Conservation (phyloP, 768 basidiomycete genomes). For the Boletus rubescentipes region DNA sequence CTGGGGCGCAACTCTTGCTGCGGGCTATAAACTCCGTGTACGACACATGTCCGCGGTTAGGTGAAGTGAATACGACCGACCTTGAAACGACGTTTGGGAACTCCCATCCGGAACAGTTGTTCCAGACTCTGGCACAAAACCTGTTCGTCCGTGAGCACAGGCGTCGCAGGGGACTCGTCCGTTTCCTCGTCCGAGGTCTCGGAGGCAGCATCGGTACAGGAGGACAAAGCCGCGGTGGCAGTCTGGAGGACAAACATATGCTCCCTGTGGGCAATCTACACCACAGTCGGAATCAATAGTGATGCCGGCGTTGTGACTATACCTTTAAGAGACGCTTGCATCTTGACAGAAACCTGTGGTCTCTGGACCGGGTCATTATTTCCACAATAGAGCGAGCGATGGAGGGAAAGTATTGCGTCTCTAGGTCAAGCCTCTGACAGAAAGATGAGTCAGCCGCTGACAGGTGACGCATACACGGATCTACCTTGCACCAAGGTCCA, state of each 20-base stretch:
- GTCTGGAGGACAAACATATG: slow-evolving; percentile 28
- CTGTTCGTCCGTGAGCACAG: slow-evolving; percentile 34
- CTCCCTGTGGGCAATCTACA: slow-evolving; percentile 24
- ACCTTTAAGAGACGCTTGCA: slow-evolving; percentile 52
- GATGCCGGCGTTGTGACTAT: neutral
- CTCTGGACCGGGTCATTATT: slow-evolving; percentile 54
- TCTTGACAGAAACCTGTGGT: slow-evolving; percentile 44
- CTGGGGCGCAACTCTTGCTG: slow-evolving; percentile 2
- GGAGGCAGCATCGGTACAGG: slow-evolving; percentile 6
- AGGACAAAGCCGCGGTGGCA: slow-evolving; percentile 30
- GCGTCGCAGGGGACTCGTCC: slow-evolving; percentile 1
- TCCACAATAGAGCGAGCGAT: slow-evolving; percentile 50
- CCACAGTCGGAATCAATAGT: slow-evolving; percentile 13
- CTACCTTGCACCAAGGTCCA: slow-evolving; percentile 64
- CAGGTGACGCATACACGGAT: slow-evolving; percentile 14
- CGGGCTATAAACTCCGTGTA: slow-evolving; percentile 17
- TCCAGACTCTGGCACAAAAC: slow-evolving; percentile 44
- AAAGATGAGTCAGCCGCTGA: neutral
- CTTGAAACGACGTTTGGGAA: slow-evolving; percentile 48
- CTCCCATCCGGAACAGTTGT: slow-evolving; percentile 40
- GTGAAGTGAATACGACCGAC: slow-evolving; percentile 30
- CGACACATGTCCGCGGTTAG: neutral
- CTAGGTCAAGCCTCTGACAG: slow-evolving; percentile 56
- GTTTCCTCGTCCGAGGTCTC: slow-evolving; percentile 15
- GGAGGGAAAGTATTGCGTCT: slow-evolving; percentile 46